A percentile compares a stretch with the other conserved stretches of the same genome.
Conservation (phyloP, 1,139 yeast species). For the Candida buenavistaensis region DNA sequence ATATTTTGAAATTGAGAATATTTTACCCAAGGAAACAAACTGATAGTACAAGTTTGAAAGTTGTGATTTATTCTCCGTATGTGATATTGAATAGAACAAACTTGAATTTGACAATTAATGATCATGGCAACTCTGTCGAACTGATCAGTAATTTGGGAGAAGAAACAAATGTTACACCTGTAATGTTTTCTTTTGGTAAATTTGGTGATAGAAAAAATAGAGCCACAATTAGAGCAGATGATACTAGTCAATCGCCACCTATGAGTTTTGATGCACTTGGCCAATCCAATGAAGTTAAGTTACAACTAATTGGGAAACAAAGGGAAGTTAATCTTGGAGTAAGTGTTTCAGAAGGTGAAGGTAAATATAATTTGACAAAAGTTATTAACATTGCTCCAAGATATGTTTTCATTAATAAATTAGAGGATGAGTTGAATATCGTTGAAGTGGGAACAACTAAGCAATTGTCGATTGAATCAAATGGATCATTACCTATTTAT, state of each 20-base stretch:
- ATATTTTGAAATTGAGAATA: slow-evolving; percentile 56
- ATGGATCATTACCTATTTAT: slow-evolving; percentile 62
- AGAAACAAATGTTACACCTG: slow-evolving; percentile 47
- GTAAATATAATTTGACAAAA: slow-evolving; percentile 75
- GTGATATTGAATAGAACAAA: slow-evolving; percentile 81
- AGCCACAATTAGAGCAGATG: slow-evolving; percentile 67
- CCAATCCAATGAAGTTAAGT: slow-evolving; percentile 65
- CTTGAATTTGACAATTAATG: slow-evolving; percentile 58
- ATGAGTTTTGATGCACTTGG: slow-evolving; percentile 91
- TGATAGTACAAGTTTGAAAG: slow-evolving; percentile 53
- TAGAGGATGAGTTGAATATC: slow-evolving; percentile 56
- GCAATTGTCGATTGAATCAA: slow-evolving; percentile 44
- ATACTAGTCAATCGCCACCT: slow-evolving; percentile 74
- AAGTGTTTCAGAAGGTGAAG: slow-evolving; percentile 80
- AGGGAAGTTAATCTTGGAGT: slow-evolving; percentile 77
- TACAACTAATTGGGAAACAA: slow-evolving; percentile 58
- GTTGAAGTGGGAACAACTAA: slow-evolving; percentile 70
- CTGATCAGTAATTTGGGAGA: slow-evolving; percentile 27
- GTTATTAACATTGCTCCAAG: slow-evolving; percentile 83
- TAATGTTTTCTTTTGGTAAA: slow-evolving; percentile 80
- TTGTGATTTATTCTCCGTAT: slow-evolving; percentile 83
- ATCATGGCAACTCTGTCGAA: slow-evolving; percentile 54
- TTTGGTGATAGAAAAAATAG: slow-evolving; percentile 62
- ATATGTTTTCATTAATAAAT: slow-evolving; percentile 66
- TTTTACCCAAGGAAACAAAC: slow-evolving; percentile 55